Percentiles rank a stretch among this genome's conserved stretches.
Conservation (phyloP, 2,329 filamentous ascomycete genomes). For the Phialophora expanda region DNA sequence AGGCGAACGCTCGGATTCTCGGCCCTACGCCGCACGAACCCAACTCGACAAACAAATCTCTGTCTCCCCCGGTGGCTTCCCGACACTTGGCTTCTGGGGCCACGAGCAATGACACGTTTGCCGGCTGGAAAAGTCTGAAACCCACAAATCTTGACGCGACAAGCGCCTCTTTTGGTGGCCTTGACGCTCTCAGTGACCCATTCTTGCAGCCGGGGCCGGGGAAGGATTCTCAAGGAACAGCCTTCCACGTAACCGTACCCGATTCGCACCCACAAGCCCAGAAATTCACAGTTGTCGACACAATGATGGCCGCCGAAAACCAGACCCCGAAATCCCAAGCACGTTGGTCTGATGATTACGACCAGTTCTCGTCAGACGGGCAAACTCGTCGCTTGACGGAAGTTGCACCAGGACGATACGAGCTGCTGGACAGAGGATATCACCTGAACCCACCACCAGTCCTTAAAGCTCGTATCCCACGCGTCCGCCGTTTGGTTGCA, state of each 20-base stretch:
- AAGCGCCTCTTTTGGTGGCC: background rate
- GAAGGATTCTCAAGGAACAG: background rate
- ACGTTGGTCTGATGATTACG: conserved; percentile 6
- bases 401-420: background rate
- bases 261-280: background rate
- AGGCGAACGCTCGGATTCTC: background rate
- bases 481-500: background rate
- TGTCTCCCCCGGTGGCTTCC: background rate
- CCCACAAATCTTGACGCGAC: no score
- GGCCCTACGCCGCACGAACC: background rate
- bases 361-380: conserved; percentile 11
- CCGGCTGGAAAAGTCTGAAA: background rate
- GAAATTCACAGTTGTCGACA: background rate
- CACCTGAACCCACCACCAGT: background rate
- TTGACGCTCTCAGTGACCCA: background rate
- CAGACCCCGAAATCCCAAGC: background rate
- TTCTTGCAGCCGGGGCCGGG: background rate
- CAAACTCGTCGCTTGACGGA: background rate
- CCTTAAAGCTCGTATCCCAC: background rate
- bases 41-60: background rate
- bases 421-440: background rate
- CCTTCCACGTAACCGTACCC: background rate
- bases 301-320: background rate
- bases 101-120: conserved; percentile 6
- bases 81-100: conserved; percentile 5